Base-by-base conservation (phyloP, 768 basidiomycete genomes). In the Agrocybe chaxingu region DNA sequence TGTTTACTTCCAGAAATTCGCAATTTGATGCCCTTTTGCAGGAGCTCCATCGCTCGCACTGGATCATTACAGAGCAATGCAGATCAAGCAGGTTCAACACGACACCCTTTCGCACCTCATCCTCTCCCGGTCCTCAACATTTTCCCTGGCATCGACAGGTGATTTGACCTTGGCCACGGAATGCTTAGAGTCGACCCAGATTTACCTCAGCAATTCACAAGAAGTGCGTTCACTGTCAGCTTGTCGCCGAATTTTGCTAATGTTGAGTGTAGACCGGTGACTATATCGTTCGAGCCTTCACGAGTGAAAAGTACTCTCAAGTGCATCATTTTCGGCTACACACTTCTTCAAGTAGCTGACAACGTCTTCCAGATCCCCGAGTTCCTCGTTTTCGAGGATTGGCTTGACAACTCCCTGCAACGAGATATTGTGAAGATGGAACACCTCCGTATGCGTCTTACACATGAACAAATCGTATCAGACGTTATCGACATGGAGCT, bases 41-140 rank as follows among this genome's bases (percentile, higher is more conserved):
- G 92, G 89, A 50, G 86, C 88, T 11, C 76, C 91, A 0, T 78
- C 82, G 3, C 67, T 82, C 37, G 85, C 89, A 3, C 56, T 92
- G 54, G 85, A 90, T 47, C 91, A 94, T 60, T 95, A 92, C 63
- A 82, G 83, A 29, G 70, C 73, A 18, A 75, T 95, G 72, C 82
- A 84, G 53, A 73, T 90, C 54, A 93, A 93, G 64, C 87, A 91
- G 59, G 79, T 95, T 18, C 92, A 96, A 63, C 80, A 87, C 50
- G 94, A 97, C 60, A 96, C 94, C 0, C 73, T 97, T 7, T 91
- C 90, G 1, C 90, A 96, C 62, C 79, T 91, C 48, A 67, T 93
- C 45, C 77, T 93, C 37, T 82, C 88, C 13, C 80, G 92, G 16
- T 80, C 85, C 8, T 81, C 84, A 16, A 88, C 84, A 0, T 95